Evolutionary conservation across 768 basidiomycete species (phyloP).

Genomic region (Mycena haematopus): DNA sequence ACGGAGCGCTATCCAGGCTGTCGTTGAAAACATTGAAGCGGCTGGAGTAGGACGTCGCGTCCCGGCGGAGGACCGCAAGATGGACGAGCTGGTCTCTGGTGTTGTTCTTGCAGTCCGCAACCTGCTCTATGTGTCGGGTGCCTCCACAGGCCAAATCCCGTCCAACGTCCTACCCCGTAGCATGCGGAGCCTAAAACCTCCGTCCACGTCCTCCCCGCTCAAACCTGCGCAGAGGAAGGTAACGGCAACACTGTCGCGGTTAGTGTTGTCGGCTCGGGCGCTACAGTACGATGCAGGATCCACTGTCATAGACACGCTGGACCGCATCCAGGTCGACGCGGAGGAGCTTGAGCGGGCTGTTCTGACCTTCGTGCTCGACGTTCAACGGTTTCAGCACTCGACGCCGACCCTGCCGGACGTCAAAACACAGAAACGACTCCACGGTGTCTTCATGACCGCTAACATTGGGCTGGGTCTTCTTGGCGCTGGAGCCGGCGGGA

Average conservation of each 20-base stretch:
- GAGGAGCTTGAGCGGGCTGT: slow-evolving; percentile 78
- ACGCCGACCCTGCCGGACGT: slow-evolving; percentile 34
- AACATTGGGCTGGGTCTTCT: slow-evolving; percentile 80
- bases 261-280: slow-evolving; percentile 90
- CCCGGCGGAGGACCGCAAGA: slow-evolving; percentile 57
- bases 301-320: slow-evolving; percentile 64
- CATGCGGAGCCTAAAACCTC: slow-evolving; percentile 50
- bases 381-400: slow-evolving; percentile 61
- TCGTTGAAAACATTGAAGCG: slow-evolving; percentile 65
- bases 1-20: slow-evolving; percentile 64
- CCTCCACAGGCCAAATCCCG: slow-evolving; percentile 67
- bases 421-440: slow-evolving; percentile 58
- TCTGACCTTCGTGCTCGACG: slow-evolving; percentile 69
- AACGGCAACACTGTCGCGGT: slow-evolving; percentile 86
- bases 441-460: slow-evolving; percentile 63
- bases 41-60: slow-evolving; percentile 49
- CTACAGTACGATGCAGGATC: slow-evolving; percentile 82
- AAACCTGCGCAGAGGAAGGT: slow-evolving; percentile 87
- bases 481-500: slow-evolving; percentile 76
- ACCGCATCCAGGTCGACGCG: slow-evolving; percentile 77
- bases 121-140: slow-evolving; percentile 72
- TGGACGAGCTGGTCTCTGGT: slow-evolving; percentile 67
- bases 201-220: slow-evolving; percentile 58
- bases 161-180: slow-evolving; percentile 57
- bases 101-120: slow-evolving; percentile 80